Percentiles rank a stretch among this genome's conserved stretches.
Evolutionary conservation across 345 rosid species (phyloP).

Genomic region (Citrus sp.): DNA sequence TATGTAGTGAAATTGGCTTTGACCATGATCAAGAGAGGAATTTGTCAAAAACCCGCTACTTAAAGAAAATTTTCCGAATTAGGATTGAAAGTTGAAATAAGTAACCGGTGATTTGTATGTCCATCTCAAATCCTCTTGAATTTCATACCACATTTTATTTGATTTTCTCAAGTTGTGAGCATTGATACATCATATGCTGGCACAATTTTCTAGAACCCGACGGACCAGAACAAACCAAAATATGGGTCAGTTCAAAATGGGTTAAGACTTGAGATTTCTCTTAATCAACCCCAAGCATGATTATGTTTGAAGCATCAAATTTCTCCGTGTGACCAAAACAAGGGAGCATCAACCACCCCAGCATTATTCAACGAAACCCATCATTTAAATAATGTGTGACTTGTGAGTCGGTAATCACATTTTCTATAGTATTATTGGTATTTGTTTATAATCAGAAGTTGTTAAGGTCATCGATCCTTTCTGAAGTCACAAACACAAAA

Average conservation of each 20-base stretch:
- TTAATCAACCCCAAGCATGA: not conserved
- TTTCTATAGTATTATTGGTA: not conserved
- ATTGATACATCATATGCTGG: too few relatives aligned
- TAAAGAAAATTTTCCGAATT: not conserved
- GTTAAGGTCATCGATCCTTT: not conserved
- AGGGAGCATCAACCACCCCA: not conserved
- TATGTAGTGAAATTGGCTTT: not conserved
- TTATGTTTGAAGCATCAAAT: not conserved
- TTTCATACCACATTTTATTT: not conserved
- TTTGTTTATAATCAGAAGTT: not conserved
- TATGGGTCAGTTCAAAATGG: too few relatives aligned
- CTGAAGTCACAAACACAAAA: not conserved
- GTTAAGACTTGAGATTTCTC: too few relatives aligned
- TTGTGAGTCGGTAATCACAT: not conserved
- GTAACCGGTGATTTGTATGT: not conserved
- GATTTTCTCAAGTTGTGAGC: not conserved
- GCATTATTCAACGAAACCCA: not conserved
- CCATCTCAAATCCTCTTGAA: too few relatives aligned
- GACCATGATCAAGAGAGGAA: not conserved
- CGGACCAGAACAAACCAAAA: too few relatives aligned
- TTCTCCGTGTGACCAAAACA: not conserved
- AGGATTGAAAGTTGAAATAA: not conserved
- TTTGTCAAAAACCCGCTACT: not conserved
- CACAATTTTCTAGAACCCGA: too few relatives aligned
- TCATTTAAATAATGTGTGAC: not conserved